Evolutionary conservation across 2,329 filamentous ascomycete genomes (phyloP).

Genomic region (Paecilomyces formosus): DNA sequence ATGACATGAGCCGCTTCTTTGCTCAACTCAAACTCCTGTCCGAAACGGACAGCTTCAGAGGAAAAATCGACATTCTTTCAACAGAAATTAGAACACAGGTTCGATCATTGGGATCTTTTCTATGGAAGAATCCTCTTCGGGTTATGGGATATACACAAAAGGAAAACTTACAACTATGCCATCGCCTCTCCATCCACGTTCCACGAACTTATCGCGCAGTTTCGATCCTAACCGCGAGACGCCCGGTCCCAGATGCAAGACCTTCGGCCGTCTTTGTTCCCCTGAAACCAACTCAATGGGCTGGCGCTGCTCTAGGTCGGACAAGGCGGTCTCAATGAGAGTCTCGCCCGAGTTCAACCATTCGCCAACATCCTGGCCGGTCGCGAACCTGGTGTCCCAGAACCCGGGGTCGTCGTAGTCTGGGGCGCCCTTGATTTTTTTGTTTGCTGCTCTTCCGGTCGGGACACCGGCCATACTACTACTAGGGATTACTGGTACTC

Average conservation of each 20-base stretch:
- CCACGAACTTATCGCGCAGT: slow-evolving; percentile 19
- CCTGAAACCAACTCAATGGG: background rate
- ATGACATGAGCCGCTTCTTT: slow-evolving; percentile 16
- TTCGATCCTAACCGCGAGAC: slow-evolving; percentile 23
- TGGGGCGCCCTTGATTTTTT: slow-evolving; percentile 18
- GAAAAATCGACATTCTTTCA: slow-evolving; percentile 30
- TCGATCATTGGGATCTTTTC: slow-evolving; percentile 5
- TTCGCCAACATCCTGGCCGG: slow-evolving; percentile 29
- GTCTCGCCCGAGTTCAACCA: slow-evolving; percentile 29
- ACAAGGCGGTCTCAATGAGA: slow-evolving; percentile 19
- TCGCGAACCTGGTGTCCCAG: slow-evolving; percentile 27
- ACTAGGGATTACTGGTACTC: too few species aligned
- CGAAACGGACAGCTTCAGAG: slow-evolving; percentile 27
- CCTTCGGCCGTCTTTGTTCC: slow-evolving; percentile 10
- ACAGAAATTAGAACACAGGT: background rate
- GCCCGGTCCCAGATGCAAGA: slow-evolving; percentile 28
- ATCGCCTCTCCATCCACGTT: slow-evolving; percentile 19
- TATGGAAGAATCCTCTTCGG: background rate
- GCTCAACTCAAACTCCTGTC: slow-evolving; percentile 15
- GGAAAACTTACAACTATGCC: slow-evolving; percentile 22
- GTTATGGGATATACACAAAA: background rate
- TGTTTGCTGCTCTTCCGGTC: slow-evolving; percentile 3
- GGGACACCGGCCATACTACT: slow-evolving; percentile 1
- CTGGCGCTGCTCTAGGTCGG: slow-evolving; percentile 14
- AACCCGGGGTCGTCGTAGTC: slow-evolving; percentile 26